Base-by-base conservation (phyloP, 2,329 filamentous ascomycete genomes). In the Aspergillus flavus region DNA sequence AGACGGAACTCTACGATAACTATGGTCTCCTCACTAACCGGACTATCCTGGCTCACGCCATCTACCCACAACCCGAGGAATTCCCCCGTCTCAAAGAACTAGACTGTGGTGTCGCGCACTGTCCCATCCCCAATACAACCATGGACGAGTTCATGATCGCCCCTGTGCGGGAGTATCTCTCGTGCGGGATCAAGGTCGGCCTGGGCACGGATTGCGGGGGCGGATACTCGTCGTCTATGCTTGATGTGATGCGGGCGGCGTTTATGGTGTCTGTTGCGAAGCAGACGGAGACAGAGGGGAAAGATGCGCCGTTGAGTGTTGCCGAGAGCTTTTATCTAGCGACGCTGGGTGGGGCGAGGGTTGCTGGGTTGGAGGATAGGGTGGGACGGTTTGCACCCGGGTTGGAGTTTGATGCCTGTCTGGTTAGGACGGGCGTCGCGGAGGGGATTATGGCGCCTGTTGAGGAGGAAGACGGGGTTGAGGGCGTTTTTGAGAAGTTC, bases 21-120 rank as follows among this genome's bases (percentile, higher is more conserved):
- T 88, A 83, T 63, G 82, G 82, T 0, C 75, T 91, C 4, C 78
- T 91, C 6, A 83, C 78, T 1, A 64, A 76, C 3, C 81, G 85
- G 10, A 83, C 85, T 0, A 89, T 91, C 61, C 82, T 91, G 0
- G 89, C 89, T 0, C 89, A 91, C 71, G 90, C 88, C 75, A 90
- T 86, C 61, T 83, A 86, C 70, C 84, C 90, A 76, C 82, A 79
- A 6, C 82, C 86, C 3, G 79, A 84, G 34, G 89, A 91, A 72
- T 82, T 85, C 54, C 66, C 74, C 0, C 77, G 79, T 6, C 68
- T 90, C 1, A 68, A 74, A 16, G 72, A 77, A 10, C 76, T 86
- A 10, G 74, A 75, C 0, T 89, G 87, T 66, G 87, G 87, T 21
- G 80, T 90, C 1, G 86, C 87, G 0, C 88, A 90, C 69, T 90